These are phyloP conservation scores for Auriculariales sp. DNA, from an alignment of 768 basidiomycete genomes.

Conservation along the genomic window DNA sequence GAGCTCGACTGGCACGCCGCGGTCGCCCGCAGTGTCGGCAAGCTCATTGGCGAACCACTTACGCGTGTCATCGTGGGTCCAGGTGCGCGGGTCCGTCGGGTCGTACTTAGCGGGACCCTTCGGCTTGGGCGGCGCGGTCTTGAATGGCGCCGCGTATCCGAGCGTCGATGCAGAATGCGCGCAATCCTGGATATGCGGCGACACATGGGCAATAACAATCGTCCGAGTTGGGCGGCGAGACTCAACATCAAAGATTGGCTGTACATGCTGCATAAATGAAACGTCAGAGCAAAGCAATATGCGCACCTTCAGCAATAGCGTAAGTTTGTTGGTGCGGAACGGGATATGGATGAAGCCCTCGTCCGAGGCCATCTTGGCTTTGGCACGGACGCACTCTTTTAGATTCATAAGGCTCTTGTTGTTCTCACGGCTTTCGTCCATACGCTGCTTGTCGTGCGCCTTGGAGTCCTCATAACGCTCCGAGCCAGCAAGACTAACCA, in stretches of 20 bases:
- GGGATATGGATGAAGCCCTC: conserved; percentile 23
- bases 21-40: conserved; percentile 6
- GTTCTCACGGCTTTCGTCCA: conserved; percentile 21
- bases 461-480: conserved; percentile 24
- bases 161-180: conserved; percentile 19
- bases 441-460: conserved; percentile 21
- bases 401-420: conserved; percentile 23
- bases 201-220: conserved; percentile 22
- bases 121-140: conserved; percentile 16
- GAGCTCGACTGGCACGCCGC: background rate
- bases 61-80: conserved; percentile 17
- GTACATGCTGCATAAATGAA: background rate
- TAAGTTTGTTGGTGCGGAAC: conserved; percentile 20
- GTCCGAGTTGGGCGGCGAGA: conserved; percentile 16
- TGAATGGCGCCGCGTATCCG: conserved; percentile 21
- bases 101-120: conserved; percentile 13
- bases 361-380: conserved; percentile 22
- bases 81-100: conserved; percentile 18
- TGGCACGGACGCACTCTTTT: conserved; percentile 24
- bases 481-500: conserved; percentile 20
- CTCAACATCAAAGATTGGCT: conserved; percentile 23
- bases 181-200: conserved; percentile 22
- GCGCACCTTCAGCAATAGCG: conserved; percentile 20
- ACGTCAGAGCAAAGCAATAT: background rate
- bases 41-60: conserved; percentile 17